Percentiles rank a stretch among this genome's conserved stretches.
phyloP scores from a whole-genome alignment of 306 rosid genomes.

The Vigna unguiculata region DNA sequence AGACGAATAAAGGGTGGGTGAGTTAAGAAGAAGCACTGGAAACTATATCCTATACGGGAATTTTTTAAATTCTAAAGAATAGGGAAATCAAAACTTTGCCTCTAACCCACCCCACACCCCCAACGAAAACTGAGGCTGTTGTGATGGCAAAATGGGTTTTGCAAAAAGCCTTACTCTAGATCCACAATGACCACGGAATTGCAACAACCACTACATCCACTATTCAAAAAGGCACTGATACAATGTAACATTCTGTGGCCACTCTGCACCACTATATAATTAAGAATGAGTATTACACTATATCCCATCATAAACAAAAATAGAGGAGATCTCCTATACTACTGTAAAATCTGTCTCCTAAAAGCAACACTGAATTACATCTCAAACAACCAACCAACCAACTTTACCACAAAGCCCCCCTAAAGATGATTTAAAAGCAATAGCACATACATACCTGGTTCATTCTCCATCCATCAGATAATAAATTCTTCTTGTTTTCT shows the following conservation, averaged over 20 bases:
- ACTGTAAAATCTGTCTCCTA: neutral
- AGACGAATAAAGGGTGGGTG: neutral
- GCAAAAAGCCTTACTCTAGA: neutral
- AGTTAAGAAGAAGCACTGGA: neutral
- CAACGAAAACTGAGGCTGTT: neutral
- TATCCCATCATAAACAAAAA: slow-evolving; percentile 28
- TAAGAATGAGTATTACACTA: neutral
- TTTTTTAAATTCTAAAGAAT: neutral
- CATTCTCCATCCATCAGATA: slow-evolving; percentile 93
- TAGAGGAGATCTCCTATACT: slow-evolving; percentile 13
- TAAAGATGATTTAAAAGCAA: slow-evolving; percentile 32
- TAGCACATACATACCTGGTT: slow-evolving; percentile 66
- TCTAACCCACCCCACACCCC: neutral
- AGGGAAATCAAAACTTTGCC: neutral
- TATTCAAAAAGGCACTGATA: neutral
- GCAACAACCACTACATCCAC: neutral
- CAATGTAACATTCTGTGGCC: too few species aligned
- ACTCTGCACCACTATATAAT: too few species aligned
- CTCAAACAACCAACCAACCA: slow-evolving; percentile 24
- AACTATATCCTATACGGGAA: neutral
- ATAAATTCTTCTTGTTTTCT: slow-evolving; percentile 93
- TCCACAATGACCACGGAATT: neutral
- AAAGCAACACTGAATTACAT: slow-evolving; percentile 20
- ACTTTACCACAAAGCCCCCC: slow-evolving; percentile 27
- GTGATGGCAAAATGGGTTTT: neutral